Evolutionary conservation across 345 rosid species (phyloP), one percentile per base, ranked within the genome.

Genomic region (Balakata baccata): DNA sequence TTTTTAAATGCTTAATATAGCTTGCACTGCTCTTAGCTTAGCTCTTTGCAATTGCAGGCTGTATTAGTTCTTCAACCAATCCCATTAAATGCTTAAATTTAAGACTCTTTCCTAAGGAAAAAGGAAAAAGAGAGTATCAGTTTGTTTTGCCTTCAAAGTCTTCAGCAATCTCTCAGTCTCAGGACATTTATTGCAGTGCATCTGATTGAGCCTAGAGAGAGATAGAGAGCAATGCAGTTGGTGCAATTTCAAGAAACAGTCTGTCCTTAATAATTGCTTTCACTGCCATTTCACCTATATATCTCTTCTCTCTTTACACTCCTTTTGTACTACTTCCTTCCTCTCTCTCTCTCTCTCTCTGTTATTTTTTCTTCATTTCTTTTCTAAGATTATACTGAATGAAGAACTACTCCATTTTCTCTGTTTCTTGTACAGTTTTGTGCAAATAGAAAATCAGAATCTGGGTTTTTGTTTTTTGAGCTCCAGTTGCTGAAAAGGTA

Each of bases 61-160:
- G 16, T 53, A 46, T 64, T 66, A 78, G 66, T 74, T 87, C 81
- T 90, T 88, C 96, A 92, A 88, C 98, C 75, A 86, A 89, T 84
- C 83, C n/a, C 91, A 89, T 89, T 92, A 68, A 90, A 85, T 85
- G 87, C 91, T 75, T 73, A 68, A 82, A 80, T 86, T 86, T 71
- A 80, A 53, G 84, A 20, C 77, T 61, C 78, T 68, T 29, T 29
- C 34, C 34, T 7, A 37, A 64, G 41, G 56, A 54, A 51, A 45
- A 29, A 52, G 4, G 20, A 46, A 47, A 37, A 37, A 60, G 4
- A 17, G 46, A 51, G 5, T 6, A 22, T 14, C 11, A 3, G 29
- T 68, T 52, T n/a, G n/a, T 73, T 70, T 77, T 52, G 37, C 17
- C 68, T 76, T 78, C 80, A 77, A 50, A 70, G 81, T 74, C 73